Evolutionary conservation across 176 grass and related monocot genomes (phyloP).

Genomic region (Triticum turgidum): DNA sequence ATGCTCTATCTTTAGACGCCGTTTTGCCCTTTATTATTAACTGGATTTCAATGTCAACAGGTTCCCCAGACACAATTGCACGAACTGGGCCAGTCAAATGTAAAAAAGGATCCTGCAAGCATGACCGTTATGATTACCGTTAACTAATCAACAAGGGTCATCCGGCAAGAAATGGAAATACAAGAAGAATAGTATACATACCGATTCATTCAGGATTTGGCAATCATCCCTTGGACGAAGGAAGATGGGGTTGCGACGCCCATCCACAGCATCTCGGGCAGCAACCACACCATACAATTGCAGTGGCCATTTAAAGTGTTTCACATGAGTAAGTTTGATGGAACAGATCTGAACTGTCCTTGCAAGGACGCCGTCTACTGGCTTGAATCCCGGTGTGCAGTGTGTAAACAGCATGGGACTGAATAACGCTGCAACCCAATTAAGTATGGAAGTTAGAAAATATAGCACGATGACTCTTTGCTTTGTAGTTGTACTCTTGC

Average conservation of each 20-base stretch:
- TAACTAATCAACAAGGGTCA: neutral
- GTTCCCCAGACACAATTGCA: neutral
- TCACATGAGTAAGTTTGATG: neutral
- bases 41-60: neutral
- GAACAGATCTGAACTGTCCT: neutral
- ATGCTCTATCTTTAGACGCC: neutral
- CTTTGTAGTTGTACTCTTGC: no score
- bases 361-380: neutral
- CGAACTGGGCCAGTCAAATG: neutral
- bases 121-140: neutral
- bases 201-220: neutral
- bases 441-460: neutral
- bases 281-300: neutral
- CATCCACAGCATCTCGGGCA: neutral
- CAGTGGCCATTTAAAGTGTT: neutral
- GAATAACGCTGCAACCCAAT: neutral
- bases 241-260: neutral
- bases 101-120: neutral
- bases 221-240: neutral
- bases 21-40: neutral
- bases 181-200: neutral
- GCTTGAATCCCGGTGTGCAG: neutral
- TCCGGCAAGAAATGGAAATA: neutral
- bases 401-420: slow-evolving; percentile 7
- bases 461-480: no score